These are phyloP conservation scores for Didymellaceae sp. DNA, from an alignment of 2,329 filamentous ascomycete genomes.

Conservation along the genomic window DNA sequence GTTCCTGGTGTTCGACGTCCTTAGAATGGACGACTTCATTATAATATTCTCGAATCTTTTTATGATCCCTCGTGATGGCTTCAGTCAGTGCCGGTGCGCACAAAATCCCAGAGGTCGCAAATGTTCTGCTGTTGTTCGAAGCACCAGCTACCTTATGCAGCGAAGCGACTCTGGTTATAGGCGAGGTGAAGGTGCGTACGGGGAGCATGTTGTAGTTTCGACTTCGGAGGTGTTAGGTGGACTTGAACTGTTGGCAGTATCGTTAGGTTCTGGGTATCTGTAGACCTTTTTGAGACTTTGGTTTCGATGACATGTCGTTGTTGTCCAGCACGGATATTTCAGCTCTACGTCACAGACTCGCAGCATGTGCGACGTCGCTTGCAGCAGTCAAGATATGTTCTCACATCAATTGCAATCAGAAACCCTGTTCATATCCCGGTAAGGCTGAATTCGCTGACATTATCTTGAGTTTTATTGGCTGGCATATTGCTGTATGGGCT, in stretches of 20 bases:
- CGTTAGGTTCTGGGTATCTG: background rate
- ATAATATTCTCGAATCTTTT: slow-evolving; percentile 52
- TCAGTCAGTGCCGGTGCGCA: slow-evolving; percentile 39
- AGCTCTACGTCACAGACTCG: slow-evolving; percentile 12
- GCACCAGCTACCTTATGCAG: background rate
- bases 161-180: slow-evolving; percentile 12
- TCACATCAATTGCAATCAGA: background rate
- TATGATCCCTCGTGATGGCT: slow-evolving; percentile 52
- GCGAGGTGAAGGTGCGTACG: slow-evolving; percentile 11
- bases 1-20: slow-evolving; percentile 52
- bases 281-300: background rate
- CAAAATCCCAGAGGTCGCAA: slow-evolving; percentile 1
- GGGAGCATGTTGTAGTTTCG: slow-evolving; percentile 10
- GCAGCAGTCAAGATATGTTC: background rate
- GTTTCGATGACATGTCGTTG: background rate
- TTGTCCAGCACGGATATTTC: background rate
- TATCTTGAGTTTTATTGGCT: background rate
- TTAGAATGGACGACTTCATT: slow-evolving; percentile 48
- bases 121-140: background rate
- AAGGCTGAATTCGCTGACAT: background rate
- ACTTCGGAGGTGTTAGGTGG: background rate
- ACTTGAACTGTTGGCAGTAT: too few species aligned
- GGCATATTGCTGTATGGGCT: background rate
- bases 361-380: background rate
- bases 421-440: background rate